phyloP scores from a whole-genome alignment of 306 rosid species.

The Fagus sylvatica region DNA sequence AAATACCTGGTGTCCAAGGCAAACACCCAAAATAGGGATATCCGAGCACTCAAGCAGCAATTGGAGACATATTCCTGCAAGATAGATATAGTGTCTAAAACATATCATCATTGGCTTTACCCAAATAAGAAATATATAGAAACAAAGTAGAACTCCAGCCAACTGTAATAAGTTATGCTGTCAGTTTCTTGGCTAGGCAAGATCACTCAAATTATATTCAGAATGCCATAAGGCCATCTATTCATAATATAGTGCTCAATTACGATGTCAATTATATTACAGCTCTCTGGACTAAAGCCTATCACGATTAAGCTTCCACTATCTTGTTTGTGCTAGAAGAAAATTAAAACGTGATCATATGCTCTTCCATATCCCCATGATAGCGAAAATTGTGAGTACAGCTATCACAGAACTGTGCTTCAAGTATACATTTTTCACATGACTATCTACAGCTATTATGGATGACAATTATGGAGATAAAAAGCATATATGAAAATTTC shows the following conservation, averaged over 20 bases:
- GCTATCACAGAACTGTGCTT: background rate
- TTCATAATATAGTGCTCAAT: slow-evolving; percentile 9
- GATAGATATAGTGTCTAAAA: slow-evolving; percentile 34
- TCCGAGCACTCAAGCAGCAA: slow-evolving; percentile 75
- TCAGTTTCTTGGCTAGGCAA: background rate
- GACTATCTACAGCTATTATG: background rate
- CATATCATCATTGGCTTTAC: slow-evolving; percentile 2
- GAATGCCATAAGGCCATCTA: background rate
- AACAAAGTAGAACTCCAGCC: background rate
- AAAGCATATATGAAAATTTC: slow-evolving; percentile 8
- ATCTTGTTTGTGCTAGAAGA: background rate
- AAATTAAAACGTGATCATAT: slow-evolving; percentile 9
- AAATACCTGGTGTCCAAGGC: slow-evolving; percentile 97
- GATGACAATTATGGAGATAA: slow-evolving; percentile 9
- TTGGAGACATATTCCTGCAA: slow-evolving; percentile 86
- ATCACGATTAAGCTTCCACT: slow-evolving; percentile 8
- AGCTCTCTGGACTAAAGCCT: slow-evolving; percentile 8
- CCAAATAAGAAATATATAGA: background rate
- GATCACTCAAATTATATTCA: slow-evolving; percentile 6
- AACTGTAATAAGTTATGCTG: slow-evolving; percentile 5
- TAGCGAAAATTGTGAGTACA: background rate
- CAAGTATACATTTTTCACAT: background rate
- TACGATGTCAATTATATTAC: slow-evolving; percentile 23
- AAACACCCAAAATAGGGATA: slow-evolving; percentile 92
- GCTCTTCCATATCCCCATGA: slow-evolving; percentile 10